phyloP scores from a whole-genome alignment of 2,329 filamentous ascomycete species.

The Fusarium sp. region DNA sequence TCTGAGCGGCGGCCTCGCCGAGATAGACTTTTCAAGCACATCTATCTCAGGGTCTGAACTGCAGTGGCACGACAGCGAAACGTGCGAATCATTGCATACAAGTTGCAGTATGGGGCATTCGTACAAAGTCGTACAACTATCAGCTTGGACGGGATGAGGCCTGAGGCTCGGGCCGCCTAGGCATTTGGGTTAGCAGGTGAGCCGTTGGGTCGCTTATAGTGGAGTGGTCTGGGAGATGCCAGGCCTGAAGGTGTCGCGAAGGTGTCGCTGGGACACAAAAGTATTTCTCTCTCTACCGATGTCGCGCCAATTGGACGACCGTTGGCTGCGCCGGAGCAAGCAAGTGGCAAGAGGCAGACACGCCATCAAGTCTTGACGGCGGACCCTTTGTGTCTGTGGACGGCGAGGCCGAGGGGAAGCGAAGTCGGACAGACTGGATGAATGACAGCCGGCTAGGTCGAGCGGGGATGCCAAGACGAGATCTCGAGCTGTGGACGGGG shows the following conservation, averaged over 20 bases:
- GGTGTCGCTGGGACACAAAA: slow-evolving; percentile 9
- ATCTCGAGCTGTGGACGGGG: slow-evolving; percentile 1
- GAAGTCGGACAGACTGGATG: slow-evolving; percentile 16
- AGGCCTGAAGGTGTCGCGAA: slow-evolving; percentile 12
- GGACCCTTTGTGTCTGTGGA: slow-evolving; percentile 7
- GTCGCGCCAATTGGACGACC: slow-evolving; percentile 14
- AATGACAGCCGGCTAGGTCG: not conserved
- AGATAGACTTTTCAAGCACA: slow-evolving; percentile 38
- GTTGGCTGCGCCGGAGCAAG: slow-evolving; percentile 12
- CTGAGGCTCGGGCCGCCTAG: slow-evolving; percentile 21
- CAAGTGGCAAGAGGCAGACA: not conserved
- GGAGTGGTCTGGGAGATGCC: slow-evolving; percentile 22
- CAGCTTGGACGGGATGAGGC: slow-evolving; percentile 36
- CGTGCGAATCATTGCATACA: slow-evolving; percentile 36
- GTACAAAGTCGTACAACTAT: slow-evolving; percentile 33
- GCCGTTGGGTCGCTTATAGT: slow-evolving; percentile 31
- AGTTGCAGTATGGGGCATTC: slow-evolving; percentile 38
- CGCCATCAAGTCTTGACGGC: slow-evolving; percentile 2
- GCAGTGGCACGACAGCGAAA: slow-evolving; percentile 30
- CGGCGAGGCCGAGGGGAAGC: slow-evolving; percentile 8
- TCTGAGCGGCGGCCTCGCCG: slow-evolving; percentile 36
- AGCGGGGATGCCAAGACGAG: slow-evolving; percentile 7
- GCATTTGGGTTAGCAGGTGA: slow-evolving; percentile 34
- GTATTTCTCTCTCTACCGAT: slow-evolving; percentile 18
- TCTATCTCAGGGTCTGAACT: slow-evolving; percentile 36